Evolutionary conservation across 1,139 yeast species (phyloP).

Genomic region (Kluyveromyces sp.): DNA sequence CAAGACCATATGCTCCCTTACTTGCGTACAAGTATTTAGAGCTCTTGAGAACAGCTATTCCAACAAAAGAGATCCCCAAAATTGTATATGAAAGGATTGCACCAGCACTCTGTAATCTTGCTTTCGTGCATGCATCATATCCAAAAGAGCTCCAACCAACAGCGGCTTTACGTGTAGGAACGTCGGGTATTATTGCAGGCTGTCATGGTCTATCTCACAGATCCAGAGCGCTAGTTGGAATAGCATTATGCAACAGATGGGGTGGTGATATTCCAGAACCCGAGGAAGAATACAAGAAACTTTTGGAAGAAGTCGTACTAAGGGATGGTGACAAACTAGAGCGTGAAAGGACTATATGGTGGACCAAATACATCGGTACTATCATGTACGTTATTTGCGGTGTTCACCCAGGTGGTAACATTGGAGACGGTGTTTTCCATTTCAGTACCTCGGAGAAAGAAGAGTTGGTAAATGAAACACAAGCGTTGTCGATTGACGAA

Average conservation of each 20-base stretch:
- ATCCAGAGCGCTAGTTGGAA: constrained; percentile 55
- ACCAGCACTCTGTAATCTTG: constrained; percentile 60
- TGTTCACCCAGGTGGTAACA: constrained; percentile 67
- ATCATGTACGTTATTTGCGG: constrained; percentile 67
- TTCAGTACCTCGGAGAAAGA: constrained; percentile 31
- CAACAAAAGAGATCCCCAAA: constrained; percentile 43
- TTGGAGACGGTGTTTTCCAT: constrained; percentile 46
- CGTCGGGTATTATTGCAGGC: constrained; percentile 61
- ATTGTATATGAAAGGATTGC: constrained; percentile 50
- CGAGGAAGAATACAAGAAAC: constrained; percentile 38
- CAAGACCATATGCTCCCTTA: constrained; percentile 58
- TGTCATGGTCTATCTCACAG: constrained; percentile 63
- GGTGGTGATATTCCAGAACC: constrained; percentile 61
- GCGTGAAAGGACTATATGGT: constrained; percentile 43
- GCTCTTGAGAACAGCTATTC: constrained; percentile 45
- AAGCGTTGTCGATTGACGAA: constrained; percentile 22
- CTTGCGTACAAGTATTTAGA: constrained; percentile 45
- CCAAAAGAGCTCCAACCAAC: constrained; percentile 67
- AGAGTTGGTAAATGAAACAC: constrained; percentile 19
- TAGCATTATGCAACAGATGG: constrained; percentile 67
- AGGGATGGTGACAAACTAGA: constrained; percentile 41
- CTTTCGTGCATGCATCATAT: constrained; percentile 63
- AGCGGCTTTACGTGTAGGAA: constrained; percentile 58
- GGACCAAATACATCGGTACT: constrained; percentile 61
- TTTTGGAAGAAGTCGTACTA: constrained; percentile 38